Evolutionary conservation across 257 asterid genomes (phyloP).

Genomic region (Lavandula angustifolia): DNA sequence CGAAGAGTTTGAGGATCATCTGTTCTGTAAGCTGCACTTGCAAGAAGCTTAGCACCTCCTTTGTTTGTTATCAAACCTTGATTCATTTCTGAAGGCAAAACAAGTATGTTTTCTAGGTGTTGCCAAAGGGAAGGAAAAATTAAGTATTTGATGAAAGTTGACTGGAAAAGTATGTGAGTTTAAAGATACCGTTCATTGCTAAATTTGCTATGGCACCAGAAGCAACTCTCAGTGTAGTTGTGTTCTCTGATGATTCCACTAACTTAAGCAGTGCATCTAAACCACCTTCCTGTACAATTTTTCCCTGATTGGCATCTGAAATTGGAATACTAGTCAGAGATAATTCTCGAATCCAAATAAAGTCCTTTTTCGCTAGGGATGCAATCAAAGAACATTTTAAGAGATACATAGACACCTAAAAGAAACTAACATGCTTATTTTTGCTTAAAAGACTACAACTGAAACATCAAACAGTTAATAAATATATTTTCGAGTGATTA

Average conservation of each 20-base stretch:
- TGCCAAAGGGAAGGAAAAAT: not conserved
- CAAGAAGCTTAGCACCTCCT: conserved; percentile 77
- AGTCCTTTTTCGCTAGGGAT: not conserved
- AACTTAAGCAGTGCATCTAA: conserved; percentile 76
- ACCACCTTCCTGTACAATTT: conserved; percentile 89
- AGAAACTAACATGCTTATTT: not conserved
- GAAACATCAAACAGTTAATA: too few species aligned
- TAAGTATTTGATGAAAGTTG: conserved; percentile 9
- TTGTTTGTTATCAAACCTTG: conserved; percentile 71
- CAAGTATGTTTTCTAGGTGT: conserved; percentile 8
- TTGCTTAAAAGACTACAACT: not conserved
- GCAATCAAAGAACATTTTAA: not conserved
- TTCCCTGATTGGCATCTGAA: conserved; percentile 79
- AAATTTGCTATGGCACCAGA: conserved; percentile 95
- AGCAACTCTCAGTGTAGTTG: conserved; percentile 85
- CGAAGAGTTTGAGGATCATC: conserved; percentile 89
- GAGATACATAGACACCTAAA: not conserved
- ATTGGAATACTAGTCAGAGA: conserved; percentile 28
- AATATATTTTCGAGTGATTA: not conserved
- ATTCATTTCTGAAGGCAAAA: conserved; percentile 58
- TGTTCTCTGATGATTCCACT: conserved; percentile 74
- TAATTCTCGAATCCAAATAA: not conserved
- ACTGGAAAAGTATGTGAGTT: conserved; percentile 8
- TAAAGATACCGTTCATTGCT: conserved; percentile 83
- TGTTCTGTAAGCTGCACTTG: conserved; percentile 62